Evolutionary conservation across 352 stramenopile genomes (phyloP).

Genomic region (Lagenidium giganteum): DNA sequence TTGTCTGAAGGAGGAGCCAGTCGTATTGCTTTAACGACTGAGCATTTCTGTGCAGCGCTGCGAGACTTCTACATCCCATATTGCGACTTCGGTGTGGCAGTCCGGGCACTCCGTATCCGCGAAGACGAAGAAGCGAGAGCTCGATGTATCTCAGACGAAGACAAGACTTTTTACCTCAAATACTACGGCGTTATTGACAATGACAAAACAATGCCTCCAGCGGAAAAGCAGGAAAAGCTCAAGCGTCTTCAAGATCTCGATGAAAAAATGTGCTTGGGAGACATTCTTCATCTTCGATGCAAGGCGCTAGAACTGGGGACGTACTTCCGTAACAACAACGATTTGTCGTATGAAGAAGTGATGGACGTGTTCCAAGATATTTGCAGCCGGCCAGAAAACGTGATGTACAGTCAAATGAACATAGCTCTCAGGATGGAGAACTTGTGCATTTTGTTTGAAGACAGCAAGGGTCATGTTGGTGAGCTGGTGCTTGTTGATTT

Average conservation of each 20-base stretch:
- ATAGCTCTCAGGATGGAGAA: constrained; percentile 47
- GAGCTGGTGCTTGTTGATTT: constrained; percentile 51
- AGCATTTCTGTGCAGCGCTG: constrained; percentile 38
- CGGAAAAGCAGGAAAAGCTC: constrained; percentile 33
- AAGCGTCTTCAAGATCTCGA: constrained; percentile 38
- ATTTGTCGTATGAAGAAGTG: constrained; percentile 37
- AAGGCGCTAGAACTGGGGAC: constrained; percentile 26
- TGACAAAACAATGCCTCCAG: constrained; percentile 30
- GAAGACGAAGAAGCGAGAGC: constrained; percentile 35
- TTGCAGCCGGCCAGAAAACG: constrained; percentile 30
- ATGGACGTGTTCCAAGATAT: constrained; percentile 35
- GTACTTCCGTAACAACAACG: constrained; percentile 34
- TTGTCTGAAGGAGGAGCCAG: constrained; percentile 28
- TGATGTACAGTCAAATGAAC: constrained; percentile 51
- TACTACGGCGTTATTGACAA: constrained; percentile 42
- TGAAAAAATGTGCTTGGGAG: constrained; percentile 32
- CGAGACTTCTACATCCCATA: constrained; percentile 52
- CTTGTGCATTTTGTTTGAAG: constrained; percentile 43
- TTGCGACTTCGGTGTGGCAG: constrained; percentile 43
- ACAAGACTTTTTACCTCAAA: constrained; percentile 41
- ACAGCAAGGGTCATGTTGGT: constrained; percentile 30
- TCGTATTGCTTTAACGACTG: constrained; percentile 32
- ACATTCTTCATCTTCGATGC: constrained; percentile 44
- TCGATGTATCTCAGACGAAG: constrained; percentile 40
- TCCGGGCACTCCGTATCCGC: constrained; percentile 39